Evolutionary conservation across 2,329 filamentous ascomycete species (phyloP), one percentile per base, ranked within the genome.

Genomic region (Tolypocladium tropicale): DNA sequence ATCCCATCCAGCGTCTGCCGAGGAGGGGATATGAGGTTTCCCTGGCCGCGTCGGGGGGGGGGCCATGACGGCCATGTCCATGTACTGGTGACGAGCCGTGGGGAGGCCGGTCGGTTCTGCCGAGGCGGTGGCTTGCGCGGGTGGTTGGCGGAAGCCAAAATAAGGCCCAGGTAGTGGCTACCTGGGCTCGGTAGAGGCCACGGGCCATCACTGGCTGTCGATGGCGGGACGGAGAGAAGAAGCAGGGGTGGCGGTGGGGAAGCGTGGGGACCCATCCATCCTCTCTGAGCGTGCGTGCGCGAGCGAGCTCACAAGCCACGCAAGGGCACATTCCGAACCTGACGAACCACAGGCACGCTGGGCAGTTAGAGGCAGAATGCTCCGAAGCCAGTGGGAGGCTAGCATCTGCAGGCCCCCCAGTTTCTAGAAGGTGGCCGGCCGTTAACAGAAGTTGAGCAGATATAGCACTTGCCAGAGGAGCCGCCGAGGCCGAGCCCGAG

Each of bases 1-100:
- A 49, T 48, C 65, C 64, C 64, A 62, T 62, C 63, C 58, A 67
- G 62, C 65, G 65, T 68, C 65, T 68, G 67, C 66, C 66, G 66
- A 68, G 61, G 65, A 64, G 64, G 51, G 37, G 48, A 56, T 37
- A 36, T 48, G 43, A 39, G 33, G 50, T 53, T n/a, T 55, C 52
- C 56, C 53, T 37, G 51, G 53, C 53, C 28, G 23, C 43, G 14
- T 49, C 21, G 23, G 9, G 53, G 52, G 30, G 54, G 49, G n/a
- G n/a, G n/a, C n/a, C n/a, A n/a, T n/a, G n/a, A 25, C 33, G 37
- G 7, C 18, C 51, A 28, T 33, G 55, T 52, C 55, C 60, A 61
- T 63, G 65, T 67, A 66, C 62, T 54, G 53, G 65, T 61, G 63
- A 68, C 65, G 59, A 62, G 60, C 55, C 58, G 61, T 53, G 55